These are phyloP conservation scores for Colletotrichum incanum DNA, from an alignment of 2,329 filamentous ascomycete genomes.

Conservation along the genomic window DNA sequence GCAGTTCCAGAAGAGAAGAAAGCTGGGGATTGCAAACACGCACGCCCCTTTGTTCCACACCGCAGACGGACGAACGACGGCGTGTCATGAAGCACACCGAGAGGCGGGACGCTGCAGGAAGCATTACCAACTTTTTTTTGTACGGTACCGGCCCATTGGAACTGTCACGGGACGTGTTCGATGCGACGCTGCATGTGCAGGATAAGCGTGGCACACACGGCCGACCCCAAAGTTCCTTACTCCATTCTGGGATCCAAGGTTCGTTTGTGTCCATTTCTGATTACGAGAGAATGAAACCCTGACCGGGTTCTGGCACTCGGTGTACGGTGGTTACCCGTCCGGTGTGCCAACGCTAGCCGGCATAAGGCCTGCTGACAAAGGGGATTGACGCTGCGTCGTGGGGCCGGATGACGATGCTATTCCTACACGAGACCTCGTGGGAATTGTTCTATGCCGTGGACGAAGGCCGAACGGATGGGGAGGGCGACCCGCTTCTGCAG, in stretches of 20 bases:
- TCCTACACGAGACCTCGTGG: constrained; percentile 20
- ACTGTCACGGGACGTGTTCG: constrained; percentile 34
- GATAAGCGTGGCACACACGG: background rate
- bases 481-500: background rate
- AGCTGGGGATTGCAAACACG: background rate
- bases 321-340: constrained; percentile 13
- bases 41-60: background rate
- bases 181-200: constrained; percentile 41
- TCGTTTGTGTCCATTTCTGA: background rate
- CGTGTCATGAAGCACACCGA: background rate
- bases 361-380: constrained; percentile 10
- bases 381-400: constrained; percentile 2
- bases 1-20: constrained; percentile 6
- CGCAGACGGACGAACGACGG: background rate
- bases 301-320: constrained; percentile 32
- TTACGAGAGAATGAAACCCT: constrained; percentile 29
- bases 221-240: background rate
- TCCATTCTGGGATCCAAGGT: background rate
- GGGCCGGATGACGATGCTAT: constrained; percentile 32
- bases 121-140: background rate
- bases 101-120: background rate
- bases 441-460: background rate
- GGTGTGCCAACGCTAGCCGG: constrained; percentile 12
- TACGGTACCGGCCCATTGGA: constrained; percentile 33
- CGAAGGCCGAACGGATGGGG: background rate